Percentiles rank a stretch among this genome's conserved stretches.
Evolutionary conservation across 2,329 filamentous ascomycete species (phyloP).

Genomic region (Colletotrichum truncatum): DNA sequence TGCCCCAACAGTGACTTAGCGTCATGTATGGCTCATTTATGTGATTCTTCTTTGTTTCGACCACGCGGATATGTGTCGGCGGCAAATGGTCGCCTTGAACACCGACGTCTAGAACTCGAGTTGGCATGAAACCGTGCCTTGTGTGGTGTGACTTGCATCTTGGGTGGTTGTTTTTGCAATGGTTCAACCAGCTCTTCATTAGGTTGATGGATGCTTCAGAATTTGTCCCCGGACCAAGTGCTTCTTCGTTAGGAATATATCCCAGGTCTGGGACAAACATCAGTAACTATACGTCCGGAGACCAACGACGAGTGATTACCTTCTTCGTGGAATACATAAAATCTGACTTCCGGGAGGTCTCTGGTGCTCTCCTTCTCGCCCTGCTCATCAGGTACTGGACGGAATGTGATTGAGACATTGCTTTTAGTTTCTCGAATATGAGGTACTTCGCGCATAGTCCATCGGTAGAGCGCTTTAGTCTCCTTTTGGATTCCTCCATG

Average conservation of each 20-base stretch:
- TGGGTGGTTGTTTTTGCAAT: slow-evolving; percentile 12
- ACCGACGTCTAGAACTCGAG: slow-evolving; percentile 28
- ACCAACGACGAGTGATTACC: neutral
- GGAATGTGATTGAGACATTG: neutral
- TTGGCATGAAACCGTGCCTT: slow-evolving; percentile 15
- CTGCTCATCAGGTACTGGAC: neutral
- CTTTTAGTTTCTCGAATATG: neutral
- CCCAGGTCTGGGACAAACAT: neutral
- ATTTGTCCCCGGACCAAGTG: neutral
- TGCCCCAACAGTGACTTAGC: slow-evolving; percentile 37
- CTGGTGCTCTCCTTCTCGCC: neutral
- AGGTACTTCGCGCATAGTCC: neutral
- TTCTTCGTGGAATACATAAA: slow-evolving; percentile 1
- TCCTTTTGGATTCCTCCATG: too few relatives aligned
- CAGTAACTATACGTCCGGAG: neutral
- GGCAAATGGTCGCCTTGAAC: neutral
- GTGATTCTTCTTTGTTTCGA: neutral
- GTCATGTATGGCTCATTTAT: slow-evolving; percentile 9
- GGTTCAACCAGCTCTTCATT: slow-evolving; percentile 25
- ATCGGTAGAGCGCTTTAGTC: neutral
- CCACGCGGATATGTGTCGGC: neutral
- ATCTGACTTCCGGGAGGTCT: neutral
- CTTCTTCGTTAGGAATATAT: neutral
- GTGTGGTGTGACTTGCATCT: slow-evolving; percentile 14
- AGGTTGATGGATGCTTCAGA: neutral